Conservation (phyloP, 352 stramenopile genomes). For the Phytophthora pseudosyringae region DNA sequence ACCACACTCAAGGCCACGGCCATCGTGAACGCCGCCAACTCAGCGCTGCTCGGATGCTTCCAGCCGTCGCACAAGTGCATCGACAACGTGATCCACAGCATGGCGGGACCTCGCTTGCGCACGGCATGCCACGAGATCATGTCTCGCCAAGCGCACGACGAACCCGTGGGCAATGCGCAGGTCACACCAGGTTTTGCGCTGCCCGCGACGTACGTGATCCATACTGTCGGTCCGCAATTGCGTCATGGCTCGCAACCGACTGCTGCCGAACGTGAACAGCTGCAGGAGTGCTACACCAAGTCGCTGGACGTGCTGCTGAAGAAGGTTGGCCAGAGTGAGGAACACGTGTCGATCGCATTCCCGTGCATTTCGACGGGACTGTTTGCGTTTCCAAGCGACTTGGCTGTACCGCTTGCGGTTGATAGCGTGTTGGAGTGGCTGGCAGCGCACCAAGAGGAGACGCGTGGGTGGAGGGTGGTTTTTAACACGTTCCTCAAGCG, state of each 20-base stretch:
- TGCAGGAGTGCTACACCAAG: constrained; percentile 57
- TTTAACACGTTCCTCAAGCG: constrained; percentile 76
- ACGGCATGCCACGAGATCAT: constrained; percentile 61
- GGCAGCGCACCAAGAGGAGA: constrained; percentile 36
- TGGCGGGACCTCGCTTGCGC: constrained; percentile 61
- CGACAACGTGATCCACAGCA: constrained; percentile 79
- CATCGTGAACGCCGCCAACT: constrained; percentile 78
- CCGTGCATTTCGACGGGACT: constrained; percentile 74
- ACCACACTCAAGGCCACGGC: constrained; percentile 61
- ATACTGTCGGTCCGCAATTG: constrained; percentile 70
- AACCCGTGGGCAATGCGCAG: constrained; percentile 54
- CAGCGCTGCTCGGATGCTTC: constrained; percentile 71
- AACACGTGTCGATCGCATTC: constrained; percentile 52
- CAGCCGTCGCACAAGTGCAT: constrained; percentile 73
- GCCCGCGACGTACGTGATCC: constrained; percentile 58
- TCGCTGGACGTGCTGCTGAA: constrained; percentile 57
- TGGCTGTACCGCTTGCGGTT: constrained; percentile 54
- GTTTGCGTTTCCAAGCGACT: constrained; percentile 69
- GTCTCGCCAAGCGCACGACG: constrained; percentile 40
- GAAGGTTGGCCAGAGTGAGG: constrained; percentile 24
- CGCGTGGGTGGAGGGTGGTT: constrained; percentile 53
- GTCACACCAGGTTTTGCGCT: constrained; percentile 65
- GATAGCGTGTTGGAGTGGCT: constrained; percentile 62
- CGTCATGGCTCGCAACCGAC: constrained; percentile 34
- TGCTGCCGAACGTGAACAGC: constrained; percentile 31